Percentiles rank a stretch among this genome's conserved stretches.
Evolutionary conservation across 331 rosid species (phyloP).

Genomic region (Pyracantha coccinea): DNA sequence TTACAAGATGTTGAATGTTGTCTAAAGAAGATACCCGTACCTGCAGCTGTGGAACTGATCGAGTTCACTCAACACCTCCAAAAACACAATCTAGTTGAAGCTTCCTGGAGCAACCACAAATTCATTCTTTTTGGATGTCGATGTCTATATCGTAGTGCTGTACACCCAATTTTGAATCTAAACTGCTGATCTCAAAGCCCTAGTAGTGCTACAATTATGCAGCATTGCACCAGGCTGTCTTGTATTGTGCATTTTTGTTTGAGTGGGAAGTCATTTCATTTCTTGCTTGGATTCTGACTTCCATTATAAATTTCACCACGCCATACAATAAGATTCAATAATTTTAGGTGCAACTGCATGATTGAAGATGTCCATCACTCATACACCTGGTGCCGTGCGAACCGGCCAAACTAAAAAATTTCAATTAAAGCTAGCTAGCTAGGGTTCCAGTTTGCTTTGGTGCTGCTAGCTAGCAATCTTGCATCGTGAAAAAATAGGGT

Average conservation of each 20-base stretch:
- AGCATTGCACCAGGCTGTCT: constrained; percentile 21
- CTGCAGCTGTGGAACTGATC: constrained; percentile 21
- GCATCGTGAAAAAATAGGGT: not conserved
- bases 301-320: constrained; percentile 11
- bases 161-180: constrained; percentile 30
- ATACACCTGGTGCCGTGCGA: constrained; percentile 14
- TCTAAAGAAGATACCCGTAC: constrained; percentile 50
- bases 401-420: constrained; percentile 20
- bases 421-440: constrained; percentile 10
- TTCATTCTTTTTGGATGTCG: not conserved
- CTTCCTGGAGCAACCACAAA: not conserved
- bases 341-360: constrained; percentile 13
- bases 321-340: not conserved
- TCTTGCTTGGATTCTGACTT: constrained; percentile 31
- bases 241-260: not conserved
- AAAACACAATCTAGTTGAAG: not conserved
- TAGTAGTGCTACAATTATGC: constrained; percentile 13
- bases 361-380: not conserved
- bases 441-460: not conserved
- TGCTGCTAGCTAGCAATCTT: not conserved
- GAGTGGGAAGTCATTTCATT: constrained; percentile 27
- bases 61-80: no score
- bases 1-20: constrained; percentile 48
- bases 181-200: not conserved
- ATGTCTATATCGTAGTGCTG: constrained; percentile 18